Evolutionary conservation across 495 filamentous ascomycete species (phyloP), one percentile per base, ranked within the genome.

Genomic region (Haplographium delicatum): DNA sequence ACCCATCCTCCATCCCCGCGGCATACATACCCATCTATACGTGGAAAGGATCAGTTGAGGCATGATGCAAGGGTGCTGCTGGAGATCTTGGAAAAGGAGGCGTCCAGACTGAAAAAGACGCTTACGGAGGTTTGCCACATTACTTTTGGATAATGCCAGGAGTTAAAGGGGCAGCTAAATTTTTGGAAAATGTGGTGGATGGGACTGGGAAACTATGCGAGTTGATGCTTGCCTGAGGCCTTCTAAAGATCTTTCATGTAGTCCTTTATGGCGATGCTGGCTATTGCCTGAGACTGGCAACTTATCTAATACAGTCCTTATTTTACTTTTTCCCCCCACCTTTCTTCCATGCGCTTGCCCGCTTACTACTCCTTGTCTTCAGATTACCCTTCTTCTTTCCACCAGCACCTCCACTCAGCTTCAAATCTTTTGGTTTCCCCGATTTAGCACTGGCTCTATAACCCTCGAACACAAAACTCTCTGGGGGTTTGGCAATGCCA

Each of bases 381-480:
- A 68, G 61, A 47, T 76, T 80, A 16, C 69, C 65, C 44, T 61
- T 62, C 22, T 37, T 54, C 54, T 64, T 68, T 16, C 58, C 58
- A 40, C 65, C 68, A 26, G 64, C 74, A 22, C 31, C 24, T 6
- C 71, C 72, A 26, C 79, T 70, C 27, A 81, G 75, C 61, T 84
- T 83, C 31, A 85, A 68, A 47, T 79, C 79, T 64, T 72, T 79
- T 22, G 75, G 73, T 52, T 67, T 78, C 9, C 81, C 81, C 44
- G 75, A 78, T 57, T 72, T 82, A 41, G 66, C 80, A 58, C 67
- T 89, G 16, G 93, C 93, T 44, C 93, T 79, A 60, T 87, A 81
- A 3, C 93, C 93, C 65, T 98, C 93, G 64, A 98, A 96, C 7
- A 96, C 81, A 54, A 91, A 74, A 3, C 74, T 70, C 69, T 89